Base-by-base conservation (phyloP, 192 early-diverging fungal species). In the Backusella australiensis region DNA sequence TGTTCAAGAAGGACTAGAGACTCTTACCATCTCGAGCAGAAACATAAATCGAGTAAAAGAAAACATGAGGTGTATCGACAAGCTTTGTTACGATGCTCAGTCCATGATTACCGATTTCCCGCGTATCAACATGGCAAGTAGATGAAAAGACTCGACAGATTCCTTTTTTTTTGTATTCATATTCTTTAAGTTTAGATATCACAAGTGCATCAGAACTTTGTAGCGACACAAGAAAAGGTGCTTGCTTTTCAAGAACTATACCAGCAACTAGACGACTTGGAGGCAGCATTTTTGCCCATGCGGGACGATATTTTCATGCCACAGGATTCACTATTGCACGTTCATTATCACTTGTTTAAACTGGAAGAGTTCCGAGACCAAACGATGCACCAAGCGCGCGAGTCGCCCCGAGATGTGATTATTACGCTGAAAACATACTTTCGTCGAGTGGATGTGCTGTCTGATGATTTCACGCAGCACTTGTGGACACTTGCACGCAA, bases 161-260 rank as follows among this genome's bases (percentile, higher is more conserved):
- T 34, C 8, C 32, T 53, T n/a, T 4, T 66, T 6, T 71, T 53
- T 59, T n/a, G 49, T 12, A 14, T 21, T 38, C 21, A n/a, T 63
- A 36, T n/a, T 29, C 26, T 26, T 17, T 44, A 46, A 17, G 36
- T 19, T 5, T 72, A 95, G 92, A 91, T 99, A 32, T 98, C 98
- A 1, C 87, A 90, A 70, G 92, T 95, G 1, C 96, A 98, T 86
- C 93, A 94, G 78, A 99, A 99, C 84, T 99, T 99, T 88, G 89
- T 91, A 12, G 90, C 92, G 2, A 95, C 96, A 0, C 91, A 97
- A 81, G 88, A 89, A 56, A 91, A 96, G 65, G 93, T 97, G 42
- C 89, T 91, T 75, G 90, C 93, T 75, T 97, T 99, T 71, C 93
- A 94, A 82, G 90, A 92, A 72, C 87, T 99, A 66, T 93, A 96